Conservation (phyloP, 192 early-diverging fungal species). For the Coemansia brasiliensis region DNA sequence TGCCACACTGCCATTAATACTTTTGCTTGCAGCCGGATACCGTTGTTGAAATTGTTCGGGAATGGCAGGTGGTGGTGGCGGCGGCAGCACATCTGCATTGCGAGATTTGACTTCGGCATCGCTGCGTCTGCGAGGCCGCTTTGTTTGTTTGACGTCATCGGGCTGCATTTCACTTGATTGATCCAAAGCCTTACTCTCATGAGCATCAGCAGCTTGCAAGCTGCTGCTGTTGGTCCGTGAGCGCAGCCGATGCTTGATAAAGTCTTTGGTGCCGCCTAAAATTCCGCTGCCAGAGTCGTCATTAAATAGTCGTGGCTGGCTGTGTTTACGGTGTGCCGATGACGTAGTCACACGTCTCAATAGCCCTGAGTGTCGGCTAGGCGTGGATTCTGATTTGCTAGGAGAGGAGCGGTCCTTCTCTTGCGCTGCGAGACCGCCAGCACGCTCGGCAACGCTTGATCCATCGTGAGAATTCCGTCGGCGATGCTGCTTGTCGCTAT, state of each 20-base stretch:
- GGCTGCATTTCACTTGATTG: no score
- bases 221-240: constrained; percentile 40
- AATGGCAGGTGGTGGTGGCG: constrained; percentile 14
- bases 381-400: neutral
- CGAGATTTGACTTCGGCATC: constrained; percentile 46
- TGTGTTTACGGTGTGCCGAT: constrained; percentile 24
- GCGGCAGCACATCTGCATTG: constrained; percentile 8
- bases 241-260: constrained; percentile 42
- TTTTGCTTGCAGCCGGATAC: constrained; percentile 3
- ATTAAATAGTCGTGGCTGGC: neutral
- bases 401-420: neutral
- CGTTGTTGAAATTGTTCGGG: constrained; percentile 25
- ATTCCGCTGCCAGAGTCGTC: constrained; percentile 19
- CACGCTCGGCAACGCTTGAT: constrained; percentile 21
- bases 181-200: no score
- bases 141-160: neutral
- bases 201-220: neutral
- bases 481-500: neutral
- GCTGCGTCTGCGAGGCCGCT: constrained; percentile 38
- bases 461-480: constrained; percentile 39
- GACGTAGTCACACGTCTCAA: constrained; percentile 41
- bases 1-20: constrained; percentile 9
- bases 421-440: constrained; percentile 10
- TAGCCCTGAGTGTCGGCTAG: constrained; percentile 18
- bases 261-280: constrained; percentile 45